Conservation (phyloP, 2,329 filamentous ascomycete species). For the Apiospora kogelbergensis region DNA sequence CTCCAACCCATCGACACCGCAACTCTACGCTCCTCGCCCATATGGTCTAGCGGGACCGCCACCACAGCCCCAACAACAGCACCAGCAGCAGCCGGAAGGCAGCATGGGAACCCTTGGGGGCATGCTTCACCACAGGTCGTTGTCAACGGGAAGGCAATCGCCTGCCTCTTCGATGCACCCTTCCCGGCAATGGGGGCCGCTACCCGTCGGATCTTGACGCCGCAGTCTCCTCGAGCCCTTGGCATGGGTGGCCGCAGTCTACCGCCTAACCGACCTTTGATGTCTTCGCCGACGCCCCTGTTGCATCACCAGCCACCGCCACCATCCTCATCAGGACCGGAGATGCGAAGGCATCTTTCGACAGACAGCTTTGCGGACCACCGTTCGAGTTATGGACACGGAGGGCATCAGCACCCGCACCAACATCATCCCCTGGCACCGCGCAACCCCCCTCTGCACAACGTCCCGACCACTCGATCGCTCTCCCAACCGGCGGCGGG, state of each 20-base stretch:
- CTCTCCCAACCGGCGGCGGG: conserved; percentile 24
- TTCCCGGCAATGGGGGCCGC: conserved; percentile 29
- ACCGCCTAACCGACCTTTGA: conserved; percentile 25
- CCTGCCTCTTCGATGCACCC: conserved; percentile 26
- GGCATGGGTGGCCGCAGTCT: conserved; percentile 39
- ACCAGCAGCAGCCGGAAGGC: background rate
- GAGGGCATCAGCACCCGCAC: conserved; percentile 15
- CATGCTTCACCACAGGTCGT: conserved; percentile 5
- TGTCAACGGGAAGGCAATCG: conserved; percentile 19
- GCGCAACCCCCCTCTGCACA: background rate
- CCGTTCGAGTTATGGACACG: background rate
- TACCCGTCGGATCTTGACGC: conserved; percentile 55
- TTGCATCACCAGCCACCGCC: conserved; percentile 19
- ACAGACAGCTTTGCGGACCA: background rate
- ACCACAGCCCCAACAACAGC: background rate
- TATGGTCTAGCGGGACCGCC: conserved; percentile 2
- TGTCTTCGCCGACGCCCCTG: conserved; percentile 23
- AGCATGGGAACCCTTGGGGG: background rate
- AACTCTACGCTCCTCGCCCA: conserved; percentile 13
- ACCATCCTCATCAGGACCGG: conserved; percentile 18
- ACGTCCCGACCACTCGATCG: conserved; percentile 22
- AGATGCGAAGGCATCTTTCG: conserved; percentile 21
- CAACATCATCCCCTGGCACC: conserved; percentile 21
- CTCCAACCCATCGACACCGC: conserved; percentile 25
- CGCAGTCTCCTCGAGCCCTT: conserved; percentile 56